A percentile compares a stretch with the other conserved stretches of the same genome.
These are phyloP conservation scores for Peronosclerospora sorghi DNA, from an alignment of 352 stramenopile species.

Conservation along the genomic window DNA sequence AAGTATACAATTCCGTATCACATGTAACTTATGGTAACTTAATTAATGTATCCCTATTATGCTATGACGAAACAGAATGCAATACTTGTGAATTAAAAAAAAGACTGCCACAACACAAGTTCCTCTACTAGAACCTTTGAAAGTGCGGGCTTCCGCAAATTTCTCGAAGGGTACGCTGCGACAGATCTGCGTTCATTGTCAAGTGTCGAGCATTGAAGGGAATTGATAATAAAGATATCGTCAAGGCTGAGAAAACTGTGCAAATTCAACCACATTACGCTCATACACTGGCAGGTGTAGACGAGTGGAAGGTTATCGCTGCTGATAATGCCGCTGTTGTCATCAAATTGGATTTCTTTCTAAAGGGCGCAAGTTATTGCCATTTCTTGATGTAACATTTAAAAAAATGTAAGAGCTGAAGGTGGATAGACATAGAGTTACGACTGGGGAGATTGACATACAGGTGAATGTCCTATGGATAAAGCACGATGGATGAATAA, in stretches of 20 bases:
- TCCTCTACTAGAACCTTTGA: constrained; percentile 20
- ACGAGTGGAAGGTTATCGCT: constrained; percentile 34
- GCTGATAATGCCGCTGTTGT: constrained; percentile 34
- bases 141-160: constrained; percentile 18
- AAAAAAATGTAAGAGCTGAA: constrained; percentile 29
- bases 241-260: constrained; percentile 2
- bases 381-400: constrained; percentile 10
- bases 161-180: constrained; percentile 31
- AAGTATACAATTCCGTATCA: no score
- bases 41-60: no score
- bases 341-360: neutral
- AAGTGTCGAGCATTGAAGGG: constrained; percentile 20
- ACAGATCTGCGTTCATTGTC: constrained; percentile 39
- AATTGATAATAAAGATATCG: constrained; percentile 14
- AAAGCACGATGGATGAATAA: constrained; percentile 31
- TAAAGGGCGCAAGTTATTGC: constrained; percentile 21
- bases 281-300: constrained; percentile 16
- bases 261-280: constrained; percentile 21
- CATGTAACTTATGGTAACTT: no score
- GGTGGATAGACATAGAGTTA: constrained; percentile 22
- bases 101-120: constrained; percentile 5
- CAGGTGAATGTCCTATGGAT: constrained; percentile 39
- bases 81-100: no score
- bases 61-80: no score
- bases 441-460: constrained; percentile 44